Percentiles rank a stretch among this genome's conserved stretches.
phyloP scores from a whole-genome alignment of 2,329 filamentous ascomycete species.

The Paramyrothecium sp. region DNA sequence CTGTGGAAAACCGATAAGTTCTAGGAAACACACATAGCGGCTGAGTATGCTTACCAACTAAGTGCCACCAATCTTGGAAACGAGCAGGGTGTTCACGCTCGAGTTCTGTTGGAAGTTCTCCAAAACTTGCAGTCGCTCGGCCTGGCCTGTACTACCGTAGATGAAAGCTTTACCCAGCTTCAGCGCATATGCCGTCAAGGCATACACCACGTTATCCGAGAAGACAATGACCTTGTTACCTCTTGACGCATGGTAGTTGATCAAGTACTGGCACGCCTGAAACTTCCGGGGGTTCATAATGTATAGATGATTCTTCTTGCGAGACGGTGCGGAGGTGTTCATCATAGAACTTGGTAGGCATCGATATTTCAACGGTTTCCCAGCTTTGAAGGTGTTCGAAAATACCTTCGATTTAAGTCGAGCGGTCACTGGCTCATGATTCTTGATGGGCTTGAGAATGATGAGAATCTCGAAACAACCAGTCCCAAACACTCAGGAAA shows the following conservation, averaged over 20 bases:
- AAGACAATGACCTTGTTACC: constrained; percentile 99
- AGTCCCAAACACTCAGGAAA: not conserved
- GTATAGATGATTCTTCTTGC: constrained; percentile 60
- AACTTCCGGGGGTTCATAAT: constrained; percentile 99
- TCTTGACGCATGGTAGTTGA: constrained; percentile 91
- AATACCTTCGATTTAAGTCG: constrained; percentile 2
- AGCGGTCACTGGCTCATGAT: constrained; percentile 7
- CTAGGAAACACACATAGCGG: constrained; percentile 8
- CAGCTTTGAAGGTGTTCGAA: constrained; percentile 2
- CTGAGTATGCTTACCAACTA: constrained; percentile 60
- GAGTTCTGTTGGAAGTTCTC: constrained; percentile 96
- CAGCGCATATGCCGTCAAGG: constrained; percentile 78
- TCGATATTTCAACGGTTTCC: constrained; percentile 33
- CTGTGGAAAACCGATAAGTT: no score
- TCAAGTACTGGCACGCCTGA: constrained; percentile 96
- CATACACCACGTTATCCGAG: constrained; percentile 95
- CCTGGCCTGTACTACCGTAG: constrained; percentile 82
- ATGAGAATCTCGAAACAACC: not conserved
- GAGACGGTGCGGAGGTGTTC: constrained; percentile 75
- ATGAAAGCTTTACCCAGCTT: constrained; percentile 88
- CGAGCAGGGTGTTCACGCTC: constrained; percentile 85
- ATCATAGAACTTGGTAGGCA: constrained; percentile 97
- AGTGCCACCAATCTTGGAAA: constrained; percentile 97
- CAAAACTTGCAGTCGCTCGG: constrained; percentile 81
- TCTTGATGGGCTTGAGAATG: constrained; percentile 6